A percentile compares a stretch with the other conserved stretches of the same genome.
These are phyloP conservation scores for Inga oerstediana DNA, from an alignment of 306 rosid genomes.

Conservation along the genomic window DNA sequence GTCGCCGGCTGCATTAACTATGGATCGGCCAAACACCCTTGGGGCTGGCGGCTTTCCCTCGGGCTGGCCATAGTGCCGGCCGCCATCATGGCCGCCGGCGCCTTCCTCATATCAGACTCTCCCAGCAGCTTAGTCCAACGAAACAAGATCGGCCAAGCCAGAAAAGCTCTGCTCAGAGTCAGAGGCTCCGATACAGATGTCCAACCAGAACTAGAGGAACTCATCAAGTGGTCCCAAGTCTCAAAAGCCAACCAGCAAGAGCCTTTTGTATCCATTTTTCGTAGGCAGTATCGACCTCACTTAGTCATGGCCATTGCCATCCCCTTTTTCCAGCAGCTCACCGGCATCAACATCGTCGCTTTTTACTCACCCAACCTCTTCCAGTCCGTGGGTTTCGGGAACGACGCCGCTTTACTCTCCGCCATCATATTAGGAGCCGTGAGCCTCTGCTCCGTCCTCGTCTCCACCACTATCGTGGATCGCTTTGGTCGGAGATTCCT, in stretches of 20 bases:
- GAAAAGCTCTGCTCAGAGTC: slow-evolving; percentile 35
- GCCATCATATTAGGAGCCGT: slow-evolving; percentile 61
- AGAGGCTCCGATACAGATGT: slow-evolving; percentile 44
- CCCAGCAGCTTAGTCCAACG: slow-evolving; percentile 66
- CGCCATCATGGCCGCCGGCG: slow-evolving; percentile 44
- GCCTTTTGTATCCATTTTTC: slow-evolving; percentile 52
- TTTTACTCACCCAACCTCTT: slow-evolving; percentile 76
- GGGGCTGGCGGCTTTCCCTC: slow-evolving; percentile 66
- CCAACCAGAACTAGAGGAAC: slow-evolving; percentile 45
- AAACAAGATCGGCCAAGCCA: slow-evolving; percentile 43
- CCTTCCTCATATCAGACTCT: slow-evolving; percentile 54
- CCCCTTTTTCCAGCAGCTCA: slow-evolving; percentile 61
- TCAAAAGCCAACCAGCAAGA: slow-evolving; percentile 43
- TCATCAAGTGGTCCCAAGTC: slow-evolving; percentile 32
- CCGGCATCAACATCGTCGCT: slow-evolving; percentile 70
- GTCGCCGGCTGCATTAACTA: slow-evolving; percentile 50
- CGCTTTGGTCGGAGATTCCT: slow-evolving; percentile 67
- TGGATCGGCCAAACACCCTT: slow-evolving; percentile 39
- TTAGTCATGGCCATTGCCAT: slow-evolving; percentile 55
- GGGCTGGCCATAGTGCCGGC: slow-evolving; percentile 63
- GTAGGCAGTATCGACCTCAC: slow-evolving; percentile 69
- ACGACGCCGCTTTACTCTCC: slow-evolving; percentile 56
- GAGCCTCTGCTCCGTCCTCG: slow-evolving; percentile 46
- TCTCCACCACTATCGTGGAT: slow-evolving; percentile 59
- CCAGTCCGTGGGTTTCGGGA: slow-evolving; percentile 68